phyloP scores from a whole-genome alignment of 2,329 filamentous ascomycete species.

The Cadophora malorum region DNA sequence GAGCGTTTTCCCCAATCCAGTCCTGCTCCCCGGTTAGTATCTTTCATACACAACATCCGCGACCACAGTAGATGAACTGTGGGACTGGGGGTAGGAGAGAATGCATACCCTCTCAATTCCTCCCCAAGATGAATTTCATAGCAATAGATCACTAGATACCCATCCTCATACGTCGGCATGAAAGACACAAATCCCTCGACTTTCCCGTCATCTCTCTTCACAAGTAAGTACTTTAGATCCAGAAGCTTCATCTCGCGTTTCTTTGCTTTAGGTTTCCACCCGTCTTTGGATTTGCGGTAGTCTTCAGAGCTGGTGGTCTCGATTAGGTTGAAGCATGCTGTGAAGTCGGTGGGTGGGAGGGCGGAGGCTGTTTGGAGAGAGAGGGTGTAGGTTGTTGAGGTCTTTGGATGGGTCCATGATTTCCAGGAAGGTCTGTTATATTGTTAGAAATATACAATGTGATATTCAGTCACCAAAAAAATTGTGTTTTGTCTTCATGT shows the following conservation, averaged over 20 bases:
- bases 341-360: slow-evolving; percentile 54
- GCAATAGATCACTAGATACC: slow-evolving; percentile 72
- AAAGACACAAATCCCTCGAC: slow-evolving; percentile 68
- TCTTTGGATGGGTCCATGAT: slow-evolving; percentile 59
- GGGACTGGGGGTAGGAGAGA: not conserved
- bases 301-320: slow-evolving; percentile 67
- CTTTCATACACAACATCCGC: not conserved
- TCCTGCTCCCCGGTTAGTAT: slow-evolving; percentile 48
- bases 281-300: slow-evolving; percentile 59
- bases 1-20: slow-evolving; percentile 66
- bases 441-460: not conserved
- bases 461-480: not conserved
- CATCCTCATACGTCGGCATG: slow-evolving; percentile 74
- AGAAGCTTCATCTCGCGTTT: slow-evolving; percentile 69
- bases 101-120: slow-evolving; percentile 58
- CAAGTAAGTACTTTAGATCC: slow-evolving; percentile 72
- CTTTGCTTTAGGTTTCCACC: slow-evolving; percentile 70
- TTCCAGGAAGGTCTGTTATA: slow-evolving; percentile 29
- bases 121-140: slow-evolving; percentile 77
- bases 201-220: slow-evolving; percentile 49
- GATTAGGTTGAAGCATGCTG: slow-evolving; percentile 62
- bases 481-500: not conserved
- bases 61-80: not conserved
- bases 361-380: slow-evolving; percentile 49
- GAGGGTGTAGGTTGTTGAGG: slow-evolving; percentile 51